These are phyloP conservation scores for Erythrophleum ivorense DNA, from an alignment of 331 rosid species.

Conservation along the genomic window DNA sequence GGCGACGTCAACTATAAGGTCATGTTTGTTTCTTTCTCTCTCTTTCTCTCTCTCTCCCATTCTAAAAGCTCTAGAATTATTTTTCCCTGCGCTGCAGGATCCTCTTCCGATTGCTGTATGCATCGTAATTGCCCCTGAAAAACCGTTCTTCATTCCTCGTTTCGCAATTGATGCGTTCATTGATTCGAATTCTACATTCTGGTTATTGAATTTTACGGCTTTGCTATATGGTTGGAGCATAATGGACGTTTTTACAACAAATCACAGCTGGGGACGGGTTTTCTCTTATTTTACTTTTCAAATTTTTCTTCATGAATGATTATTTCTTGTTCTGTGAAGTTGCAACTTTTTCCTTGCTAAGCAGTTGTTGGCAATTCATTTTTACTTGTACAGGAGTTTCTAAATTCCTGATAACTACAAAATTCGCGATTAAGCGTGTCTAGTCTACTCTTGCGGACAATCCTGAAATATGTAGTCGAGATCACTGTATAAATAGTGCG, in stretches of 20 bases:
- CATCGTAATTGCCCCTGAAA: slow-evolving; percentile 32
- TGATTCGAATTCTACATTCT: slow-evolving; percentile 30
- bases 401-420: background rate
- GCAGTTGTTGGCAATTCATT: slow-evolving; percentile 23
- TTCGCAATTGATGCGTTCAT: too few species aligned
- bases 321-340: background rate
- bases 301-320: background rate
- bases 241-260: background rate
- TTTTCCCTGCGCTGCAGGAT: slow-evolving; percentile 26
- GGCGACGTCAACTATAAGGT: background rate
- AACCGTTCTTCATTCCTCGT: background rate
- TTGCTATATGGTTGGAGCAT: background rate
- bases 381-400: slow-evolving; percentile 20
- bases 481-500: slow-evolving; percentile 20
- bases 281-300: background rate
- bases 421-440: background rate
- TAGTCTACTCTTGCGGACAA: background rate
- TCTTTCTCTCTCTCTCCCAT: too few species aligned
- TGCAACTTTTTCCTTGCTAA: background rate
- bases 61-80: background rate
- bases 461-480: slow-evolving; percentile 6
- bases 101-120: slow-evolving; percentile 29
- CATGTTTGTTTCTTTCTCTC: slow-evolving; percentile 42
- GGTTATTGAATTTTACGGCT: slow-evolving; percentile 1
- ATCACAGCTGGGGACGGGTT: slow-evolving; percentile 5